These are phyloP conservation scores for Aspergillus cejpii DNA, from an alignment of 2,329 filamentous ascomycete species.

Conservation along the genomic window DNA sequence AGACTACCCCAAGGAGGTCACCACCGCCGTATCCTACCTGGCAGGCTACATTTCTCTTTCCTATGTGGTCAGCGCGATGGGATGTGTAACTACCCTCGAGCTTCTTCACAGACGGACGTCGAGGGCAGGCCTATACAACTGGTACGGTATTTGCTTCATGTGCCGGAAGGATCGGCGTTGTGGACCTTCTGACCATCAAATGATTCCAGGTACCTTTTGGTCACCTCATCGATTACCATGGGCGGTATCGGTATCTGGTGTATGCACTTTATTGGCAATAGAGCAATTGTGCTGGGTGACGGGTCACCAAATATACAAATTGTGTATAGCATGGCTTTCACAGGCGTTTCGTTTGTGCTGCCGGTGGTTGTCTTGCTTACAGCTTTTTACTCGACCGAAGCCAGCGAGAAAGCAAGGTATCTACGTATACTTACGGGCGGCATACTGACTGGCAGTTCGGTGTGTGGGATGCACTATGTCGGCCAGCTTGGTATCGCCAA, in stretches of 20 bases:
- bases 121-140: constrained; percentile 60
- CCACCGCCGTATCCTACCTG: constrained; percentile 34
- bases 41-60: constrained; percentile 62
- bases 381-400: constrained; percentile 64
- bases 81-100: constrained; percentile 72
- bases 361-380: constrained; percentile 67
- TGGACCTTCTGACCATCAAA: constrained; percentile 3
- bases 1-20: constrained; percentile 6
- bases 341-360: constrained; percentile 70
- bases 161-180: neutral
- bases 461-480: constrained; percentile 82
- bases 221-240: constrained; percentile 62
- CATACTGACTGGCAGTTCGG: constrained; percentile 62
- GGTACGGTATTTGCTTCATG: constrained; percentile 44
- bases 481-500: constrained; percentile 78
- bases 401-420: constrained; percentile 52
- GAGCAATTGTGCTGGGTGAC: constrained; percentile 64
- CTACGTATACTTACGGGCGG: constrained; percentile 58
- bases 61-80: constrained; percentile 64
- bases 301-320: constrained; percentile 61
- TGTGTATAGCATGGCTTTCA: constrained; percentile 64
- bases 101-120: constrained; percentile 70
- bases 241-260: constrained; percentile 69
- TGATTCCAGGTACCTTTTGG: constrained; percentile 52
- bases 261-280: constrained; percentile 80